Base-by-base conservation (phyloP, 2,329 filamentous ascomycete genomes). In the Cladosporium colombiae region DNA sequence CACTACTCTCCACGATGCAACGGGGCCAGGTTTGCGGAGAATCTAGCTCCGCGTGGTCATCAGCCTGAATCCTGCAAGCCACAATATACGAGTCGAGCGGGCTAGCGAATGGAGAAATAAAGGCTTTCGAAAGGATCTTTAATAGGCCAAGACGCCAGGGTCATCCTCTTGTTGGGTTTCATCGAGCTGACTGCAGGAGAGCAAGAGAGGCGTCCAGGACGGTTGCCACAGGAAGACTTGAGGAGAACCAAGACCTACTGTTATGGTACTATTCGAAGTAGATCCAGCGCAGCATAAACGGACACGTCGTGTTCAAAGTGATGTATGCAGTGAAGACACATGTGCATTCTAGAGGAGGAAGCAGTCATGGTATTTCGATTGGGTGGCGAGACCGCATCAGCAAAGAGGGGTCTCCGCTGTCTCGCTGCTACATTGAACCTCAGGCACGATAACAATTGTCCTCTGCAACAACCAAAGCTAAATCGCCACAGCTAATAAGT, bases 361-460 rank as follows among this genome's bases (percentile, higher is more conserved):
- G 40, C 18, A 44, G 40, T 44, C 18, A 44, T 44, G 40, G 40
- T 2, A n/a, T 44, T 4, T 44, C 40, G 18, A 44, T 44, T 44
- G 18, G 18, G 40, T 46, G 40, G 40, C 40, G 40, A 46, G 40
- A 46, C n/a, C n/a, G 40, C 40, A 46, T 21, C 40, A 46, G 40
- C 40, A 46, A 46, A 46, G 40, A 46, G 40, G 40, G 40, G 40
- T 46, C n/a, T 46, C 40, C 40, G 40, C 40, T 46, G 40, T 46
- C 10, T 35, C 33, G 33, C 33, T 29, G 40, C 40, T 13, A 46
- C 10, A 11, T 13, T 13, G 40, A 46, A 46, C 40, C 40, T 46
- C 40, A 46, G 40, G 40, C 31, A 55, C 27, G 52, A 31, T 31
- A 55, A 55, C 52, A 55, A 55, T 55, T 55, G 52, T 55, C 52